Evolutionary conservation across 2,329 filamentous ascomycete genomes (phyloP).

Genomic region (Pseudogymnoascus sp.): DNA sequence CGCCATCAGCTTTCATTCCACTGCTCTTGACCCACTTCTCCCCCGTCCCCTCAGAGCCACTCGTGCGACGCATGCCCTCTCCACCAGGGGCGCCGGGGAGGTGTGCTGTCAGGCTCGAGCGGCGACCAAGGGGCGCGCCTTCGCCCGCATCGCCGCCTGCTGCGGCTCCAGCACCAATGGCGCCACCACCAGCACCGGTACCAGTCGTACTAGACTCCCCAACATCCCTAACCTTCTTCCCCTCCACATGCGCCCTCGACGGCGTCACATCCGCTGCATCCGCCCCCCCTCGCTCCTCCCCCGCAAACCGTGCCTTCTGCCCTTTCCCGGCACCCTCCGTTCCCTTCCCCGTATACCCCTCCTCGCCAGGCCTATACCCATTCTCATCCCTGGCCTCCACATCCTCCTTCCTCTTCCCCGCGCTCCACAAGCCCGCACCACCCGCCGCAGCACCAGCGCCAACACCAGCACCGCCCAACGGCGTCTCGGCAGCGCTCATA

Average conservation of each 20-base stretch:
- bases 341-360: not conserved
- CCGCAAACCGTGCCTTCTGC: not conserved
- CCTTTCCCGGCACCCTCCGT: not conserved
- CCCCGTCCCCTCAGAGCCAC: slow-evolving; percentile 41
- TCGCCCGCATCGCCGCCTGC: not conserved
- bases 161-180: not conserved
- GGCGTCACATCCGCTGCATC: not conserved
- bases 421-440: not conserved
- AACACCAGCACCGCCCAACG: not conserved
- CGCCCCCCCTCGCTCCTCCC: not conserved
- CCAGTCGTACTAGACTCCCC: slow-evolving; percentile 10
- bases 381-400: not conserved
- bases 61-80: slow-evolving; percentile 23
- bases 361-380: not conserved
- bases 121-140: not conserved
- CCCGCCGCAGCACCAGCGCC: not conserved
- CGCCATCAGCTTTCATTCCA: slow-evolving; percentile 56
- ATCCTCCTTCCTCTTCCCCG: not conserved
- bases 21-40: slow-evolving; percentile 50
- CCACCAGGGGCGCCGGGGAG: slow-evolving; percentile 19
- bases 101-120: slow-evolving; percentile 19
- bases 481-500: not conserved
- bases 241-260: not conserved
- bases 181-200: not conserved
- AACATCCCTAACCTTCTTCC: slow-evolving; percentile 15